These are phyloP conservation scores for Plasmodium gonderi DNA, from an alignment of 169 alveolate genomes.

Conservation along the genomic window DNA sequence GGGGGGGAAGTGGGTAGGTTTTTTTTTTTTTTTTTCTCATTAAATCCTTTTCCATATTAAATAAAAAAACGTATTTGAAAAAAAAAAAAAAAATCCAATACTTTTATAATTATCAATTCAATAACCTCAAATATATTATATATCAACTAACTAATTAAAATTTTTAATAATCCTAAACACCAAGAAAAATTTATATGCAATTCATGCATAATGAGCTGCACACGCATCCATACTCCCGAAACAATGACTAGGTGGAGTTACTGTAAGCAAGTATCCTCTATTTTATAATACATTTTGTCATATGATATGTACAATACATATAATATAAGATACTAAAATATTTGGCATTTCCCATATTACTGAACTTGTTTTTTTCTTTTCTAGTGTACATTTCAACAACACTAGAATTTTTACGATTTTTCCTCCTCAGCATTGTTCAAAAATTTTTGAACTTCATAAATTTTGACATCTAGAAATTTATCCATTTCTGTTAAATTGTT, in stretches of 20 bases:
- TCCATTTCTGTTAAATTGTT: conserved; percentile 53
- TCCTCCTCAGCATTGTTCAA: background rate
- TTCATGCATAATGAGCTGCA: too few relatives aligned
- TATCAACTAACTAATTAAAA: background rate
- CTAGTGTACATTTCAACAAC: too few relatives aligned
- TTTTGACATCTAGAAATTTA: conserved; percentile 56
- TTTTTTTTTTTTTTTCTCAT: background rate
- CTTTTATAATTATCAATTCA: background rate
- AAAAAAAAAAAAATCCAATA: background rate
- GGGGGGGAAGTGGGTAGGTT: too few relatives aligned
- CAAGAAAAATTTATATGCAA: background rate
- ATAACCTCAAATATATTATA: background rate
- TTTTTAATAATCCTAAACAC: background rate
- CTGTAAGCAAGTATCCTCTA: too few relatives aligned
- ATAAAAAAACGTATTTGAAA: background rate
- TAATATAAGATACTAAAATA: too few relatives aligned
- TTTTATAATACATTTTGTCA: too few relatives aligned
- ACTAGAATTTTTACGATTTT: conserved; percentile 15
- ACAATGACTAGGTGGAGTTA: too few relatives aligned
- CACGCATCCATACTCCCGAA: too few relatives aligned
- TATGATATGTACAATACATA: too few relatives aligned
- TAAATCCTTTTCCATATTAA: background rate
- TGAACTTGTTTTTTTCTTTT: background rate
- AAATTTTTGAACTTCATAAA: conserved; percentile 54
- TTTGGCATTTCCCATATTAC: too few relatives aligned